Conservation (phyloP, 306 rosid genomes). For the Glycine tomentella region DNA sequence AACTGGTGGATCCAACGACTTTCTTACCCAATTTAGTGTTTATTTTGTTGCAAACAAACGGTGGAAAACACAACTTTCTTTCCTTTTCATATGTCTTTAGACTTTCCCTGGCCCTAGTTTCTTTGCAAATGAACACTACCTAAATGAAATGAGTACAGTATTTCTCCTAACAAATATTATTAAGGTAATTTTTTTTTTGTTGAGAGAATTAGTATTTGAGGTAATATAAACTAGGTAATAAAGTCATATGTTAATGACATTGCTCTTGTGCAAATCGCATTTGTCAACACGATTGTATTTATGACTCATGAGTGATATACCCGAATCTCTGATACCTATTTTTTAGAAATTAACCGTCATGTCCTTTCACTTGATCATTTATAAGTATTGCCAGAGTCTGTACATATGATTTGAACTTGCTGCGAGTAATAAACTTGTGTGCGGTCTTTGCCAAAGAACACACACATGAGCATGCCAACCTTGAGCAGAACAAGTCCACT, state of each 20-base stretch:
- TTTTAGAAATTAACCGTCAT: neutral
- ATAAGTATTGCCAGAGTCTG: neutral
- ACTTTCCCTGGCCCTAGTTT: too few relatives aligned
- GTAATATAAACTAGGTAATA: too few relatives aligned
- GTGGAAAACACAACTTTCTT: too few relatives aligned
- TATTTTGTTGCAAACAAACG: too few relatives aligned
- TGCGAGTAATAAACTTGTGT: neutral
- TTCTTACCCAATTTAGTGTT: too few relatives aligned
- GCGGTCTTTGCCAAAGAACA: neutral
- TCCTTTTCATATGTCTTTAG: too few relatives aligned
- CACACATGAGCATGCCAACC: neutral
- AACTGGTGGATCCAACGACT: too few relatives aligned
- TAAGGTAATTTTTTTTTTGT: too few relatives aligned
- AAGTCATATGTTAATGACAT: neutral
- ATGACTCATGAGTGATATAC: neutral
- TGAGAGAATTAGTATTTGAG: too few relatives aligned
- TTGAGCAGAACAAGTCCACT: neutral
- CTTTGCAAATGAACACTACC: too few relatives aligned
- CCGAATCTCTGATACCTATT: neutral
- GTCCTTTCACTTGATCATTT: slow-evolving; percentile 20
- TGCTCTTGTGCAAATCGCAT: neutral
- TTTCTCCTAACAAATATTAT: too few relatives aligned
- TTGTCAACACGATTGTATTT: neutral
- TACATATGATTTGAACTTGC: slow-evolving; percentile 16
- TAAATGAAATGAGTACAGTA: too few relatives aligned